Conservation (phyloP, 495 filamentous ascomycete species). For the Aspergillus leporis region DNA sequence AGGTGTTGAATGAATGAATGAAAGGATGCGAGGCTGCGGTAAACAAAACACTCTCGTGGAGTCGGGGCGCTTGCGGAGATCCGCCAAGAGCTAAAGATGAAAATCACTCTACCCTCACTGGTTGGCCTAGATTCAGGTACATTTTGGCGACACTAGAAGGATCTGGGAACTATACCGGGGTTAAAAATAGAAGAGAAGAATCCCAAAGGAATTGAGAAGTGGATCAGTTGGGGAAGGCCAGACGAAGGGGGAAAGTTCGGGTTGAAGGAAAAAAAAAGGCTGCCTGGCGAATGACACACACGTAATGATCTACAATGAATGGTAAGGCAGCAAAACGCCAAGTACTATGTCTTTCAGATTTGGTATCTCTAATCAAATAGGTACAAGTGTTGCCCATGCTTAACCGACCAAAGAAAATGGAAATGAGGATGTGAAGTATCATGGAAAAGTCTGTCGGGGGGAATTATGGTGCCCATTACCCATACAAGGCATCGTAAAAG, state of each 20-base stretch:
- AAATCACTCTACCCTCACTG: background rate
- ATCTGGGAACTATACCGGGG: background rate
- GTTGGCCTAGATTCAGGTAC: background rate
- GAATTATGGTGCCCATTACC: constrained; percentile 2
- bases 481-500: constrained; percentile 15
- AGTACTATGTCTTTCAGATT: constrained; percentile 27
- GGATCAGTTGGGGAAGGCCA: background rate
- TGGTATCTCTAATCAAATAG: constrained; percentile 37
- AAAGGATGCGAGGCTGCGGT: constrained; percentile 3
- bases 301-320: constrained; percentile 10
- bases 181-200: constrained; percentile 4
- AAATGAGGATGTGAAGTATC: constrained; percentile 9
- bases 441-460: constrained; percentile 6
- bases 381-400: constrained; percentile 18
- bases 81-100: constrained; percentile 4
- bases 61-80: constrained; percentile 17
- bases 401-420: constrained; percentile 19
- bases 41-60: constrained; percentile 19
- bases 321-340: constrained; percentile 1
- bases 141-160: background rate
- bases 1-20: constrained; percentile 5
- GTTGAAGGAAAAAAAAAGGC: constrained; percentile 11
- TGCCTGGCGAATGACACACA: constrained; percentile 18
- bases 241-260: background rate
- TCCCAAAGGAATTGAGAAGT: background rate